A percentile compares a stretch with the other conserved stretches of the same genome.
Conservation (phyloP, 2,329 filamentous ascomycete species). For the Colletotrichum melonis region DNA sequence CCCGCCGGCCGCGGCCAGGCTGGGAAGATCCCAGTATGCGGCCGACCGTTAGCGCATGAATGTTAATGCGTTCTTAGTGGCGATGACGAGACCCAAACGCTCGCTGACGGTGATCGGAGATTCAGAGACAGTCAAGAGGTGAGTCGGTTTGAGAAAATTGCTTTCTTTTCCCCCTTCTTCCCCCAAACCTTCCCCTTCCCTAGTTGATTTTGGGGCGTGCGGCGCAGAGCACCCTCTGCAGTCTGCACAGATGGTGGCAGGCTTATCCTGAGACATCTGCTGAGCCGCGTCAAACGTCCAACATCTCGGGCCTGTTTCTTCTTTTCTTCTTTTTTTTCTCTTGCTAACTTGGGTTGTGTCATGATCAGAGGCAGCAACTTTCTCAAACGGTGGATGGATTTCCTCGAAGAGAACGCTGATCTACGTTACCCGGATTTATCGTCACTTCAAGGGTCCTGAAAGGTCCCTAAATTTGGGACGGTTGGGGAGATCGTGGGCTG, state of each 20-base stretch:
- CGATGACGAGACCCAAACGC: conserved; percentile 94
- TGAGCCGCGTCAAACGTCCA: conserved; percentile 20
- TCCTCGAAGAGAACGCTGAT: conserved; percentile 90
- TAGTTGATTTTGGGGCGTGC: conserved; percentile 10
- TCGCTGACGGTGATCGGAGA: conserved; percentile 93
- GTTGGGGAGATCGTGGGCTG: conserved; percentile 3
- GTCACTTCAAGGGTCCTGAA: conserved; percentile 43
- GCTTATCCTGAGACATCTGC: conserved; percentile 24
- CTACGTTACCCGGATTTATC: conserved; percentile 84
- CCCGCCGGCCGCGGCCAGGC: background rate
- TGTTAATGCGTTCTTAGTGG: conserved; percentile 74
- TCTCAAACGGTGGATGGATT: conserved; percentile 90
- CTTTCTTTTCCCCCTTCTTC: conserved; percentile 22
- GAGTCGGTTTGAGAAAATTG: conserved; percentile 55
- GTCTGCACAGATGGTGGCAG: conserved; percentile 17
- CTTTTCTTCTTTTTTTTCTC: conserved; percentile 1
- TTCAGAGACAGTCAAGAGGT: conserved; percentile 91
- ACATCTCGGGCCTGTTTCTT: conserved; percentile 26
- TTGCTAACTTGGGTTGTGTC: conserved; percentile 31
- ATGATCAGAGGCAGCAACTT: conserved; percentile 80
- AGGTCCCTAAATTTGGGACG: conserved; percentile 8
- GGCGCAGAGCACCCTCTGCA: conserved; percentile 16
- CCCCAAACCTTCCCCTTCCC: background rate
- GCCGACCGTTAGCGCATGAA: conserved; percentile 31
- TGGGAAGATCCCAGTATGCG: conserved; percentile 15